A percentile compares a stretch with the other conserved stretches of the same genome.
Evolutionary conservation across 345 rosid species (phyloP).

Genomic region (Tarenaya hassleriana): DNA sequence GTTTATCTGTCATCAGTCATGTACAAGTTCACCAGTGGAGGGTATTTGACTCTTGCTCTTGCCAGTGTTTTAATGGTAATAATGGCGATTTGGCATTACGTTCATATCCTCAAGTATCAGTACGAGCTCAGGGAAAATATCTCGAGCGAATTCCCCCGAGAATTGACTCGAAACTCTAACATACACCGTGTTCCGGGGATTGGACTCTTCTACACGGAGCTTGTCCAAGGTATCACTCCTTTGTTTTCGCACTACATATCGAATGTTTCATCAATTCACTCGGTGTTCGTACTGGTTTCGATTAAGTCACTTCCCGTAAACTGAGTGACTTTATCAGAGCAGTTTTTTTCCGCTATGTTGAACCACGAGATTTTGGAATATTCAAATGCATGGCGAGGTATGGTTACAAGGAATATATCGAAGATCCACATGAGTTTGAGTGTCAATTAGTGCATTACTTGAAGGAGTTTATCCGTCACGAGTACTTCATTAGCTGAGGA

Average conservation of each 20-base stretch:
- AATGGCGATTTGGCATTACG: slow-evolving; percentile 65
- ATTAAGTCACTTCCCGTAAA: slow-evolving; percentile 56
- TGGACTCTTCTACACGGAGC: slow-evolving; percentile 63
- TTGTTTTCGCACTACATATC: slow-evolving; percentile 56
- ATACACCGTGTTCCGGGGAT: slow-evolving; percentile 57
- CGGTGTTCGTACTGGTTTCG: slow-evolving; percentile 59
- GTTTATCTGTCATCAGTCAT: slow-evolving; percentile 35
- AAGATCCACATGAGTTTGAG: slow-evolving; percentile 42
- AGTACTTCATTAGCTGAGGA: slow-evolving; percentile 31
- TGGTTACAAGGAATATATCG: slow-evolving; percentile 48
- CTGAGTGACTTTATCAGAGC: slow-evolving; percentile 40
- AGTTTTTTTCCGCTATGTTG: slow-evolving; percentile 61
- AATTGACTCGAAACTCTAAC: slow-evolving; percentile 31
- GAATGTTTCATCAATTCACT: slow-evolving; percentile 54
- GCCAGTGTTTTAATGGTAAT: slow-evolving; percentile 29
- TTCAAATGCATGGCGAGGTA: slow-evolving; percentile 71
- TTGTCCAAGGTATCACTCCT: slow-evolving; percentile 75
- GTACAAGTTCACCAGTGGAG: slow-evolving; percentile 46
- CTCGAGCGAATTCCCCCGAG: slow-evolving; percentile 35
- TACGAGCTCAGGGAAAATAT: slow-evolving; percentile 58
- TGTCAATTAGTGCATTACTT: slow-evolving; percentile 38
- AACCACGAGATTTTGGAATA: slow-evolving; percentile 50
- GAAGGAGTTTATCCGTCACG: slow-evolving; percentile 50
- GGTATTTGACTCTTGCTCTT: slow-evolving; percentile 39
- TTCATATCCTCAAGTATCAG: slow-evolving; percentile 37